Evolutionary conservation across 148 eudicot genomes (phyloP), one percentile per base, ranked within the genome.

Genomic region (Camellia granthamiana): DNA sequence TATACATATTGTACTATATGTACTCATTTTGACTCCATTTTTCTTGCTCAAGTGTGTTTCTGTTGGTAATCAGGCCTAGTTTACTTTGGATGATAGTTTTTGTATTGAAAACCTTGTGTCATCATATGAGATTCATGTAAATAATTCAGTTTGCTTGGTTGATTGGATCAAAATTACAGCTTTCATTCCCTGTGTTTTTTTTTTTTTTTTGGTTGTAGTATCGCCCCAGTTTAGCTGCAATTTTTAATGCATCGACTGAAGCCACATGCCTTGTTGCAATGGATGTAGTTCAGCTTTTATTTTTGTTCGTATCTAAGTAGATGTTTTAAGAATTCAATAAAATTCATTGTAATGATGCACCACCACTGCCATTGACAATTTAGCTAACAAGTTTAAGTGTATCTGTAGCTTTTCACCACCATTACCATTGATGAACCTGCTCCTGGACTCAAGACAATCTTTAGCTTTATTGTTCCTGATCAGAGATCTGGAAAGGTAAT

Each of bases 401-500:
- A 19, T 3, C 30, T 66, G 18, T 76, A 95, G 98, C 84, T 95
- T 80, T 82, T 74, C 82, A 86, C 97, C 76, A 95, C 94, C 51
- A 83, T 95, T 62, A 95, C 97, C 4, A 79, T 93, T 80, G 99
- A 95, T 81, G 97, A 95, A 79, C 92, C 94, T 83, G 94, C 97
- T 21, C 99, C 99, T 19, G 99, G 99, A 70, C 84, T 92, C 83
- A 95, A 95, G 90, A 88, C 97, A 52, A 91, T 95, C 78, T 80
- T 93, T 16, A 93, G 94, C 91, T 92, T 92, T 77, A 79, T 85
- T 68, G 91, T 88, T 74, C 99, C 99, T 78, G 93, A 95, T 82
- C 97, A 95, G 83, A 92, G 85, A 85, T 93, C 99, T 76, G 99
- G 94, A 86, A 95, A 93, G 97, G 99, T 92, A 85, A 75, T 6